Percentiles rank a stretch among this genome's conserved stretches.
Evolutionary conservation across 1,284 basidiomycete genomes (phyloP).

Genomic region (Waitea zeae): DNA sequence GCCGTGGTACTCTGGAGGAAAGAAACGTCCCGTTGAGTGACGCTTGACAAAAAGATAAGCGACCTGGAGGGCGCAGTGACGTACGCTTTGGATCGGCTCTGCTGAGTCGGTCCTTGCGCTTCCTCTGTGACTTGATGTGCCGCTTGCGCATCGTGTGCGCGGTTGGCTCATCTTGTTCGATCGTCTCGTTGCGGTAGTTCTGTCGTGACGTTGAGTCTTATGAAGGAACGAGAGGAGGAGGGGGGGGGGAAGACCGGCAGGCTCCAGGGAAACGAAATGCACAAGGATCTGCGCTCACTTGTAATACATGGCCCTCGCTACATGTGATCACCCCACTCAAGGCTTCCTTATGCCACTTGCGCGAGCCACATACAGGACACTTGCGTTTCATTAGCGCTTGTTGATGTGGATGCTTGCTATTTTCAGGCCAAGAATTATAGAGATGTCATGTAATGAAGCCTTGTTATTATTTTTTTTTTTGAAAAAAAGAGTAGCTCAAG

Average conservation of each 20-base stretch:
- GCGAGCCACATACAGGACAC: conserved; percentile 60
- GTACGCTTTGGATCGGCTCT: conserved; percentile 39
- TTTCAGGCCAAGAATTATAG: too few species aligned
- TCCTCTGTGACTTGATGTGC: conserved; percentile 31
- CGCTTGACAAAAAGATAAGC: too few species aligned
- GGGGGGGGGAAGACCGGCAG: not conserved
- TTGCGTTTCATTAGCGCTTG: too few species aligned
- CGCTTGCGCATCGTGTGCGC: conserved; percentile 45
- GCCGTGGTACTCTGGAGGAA: conserved; percentile 58
- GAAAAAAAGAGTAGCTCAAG: too few species aligned
- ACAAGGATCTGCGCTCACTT: too few species aligned
- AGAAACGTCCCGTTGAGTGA: too few species aligned
- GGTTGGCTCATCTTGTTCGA: conserved; percentile 37
- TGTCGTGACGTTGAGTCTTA: too few species aligned
- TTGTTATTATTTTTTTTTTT: too few species aligned
- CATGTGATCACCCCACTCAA: conserved; percentile 55
- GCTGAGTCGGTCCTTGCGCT: conserved; percentile 28
- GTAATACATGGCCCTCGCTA: conserved; percentile 63
- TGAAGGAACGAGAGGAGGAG: not conserved
- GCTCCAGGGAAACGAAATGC: conserved; percentile 6
- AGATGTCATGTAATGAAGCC: too few species aligned
- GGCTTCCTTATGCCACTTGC: conserved; percentile 64
- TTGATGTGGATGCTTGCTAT: too few species aligned
- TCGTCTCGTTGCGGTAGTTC: conserved; percentile 61
- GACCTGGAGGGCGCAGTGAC: conserved; percentile 10